Conservation (phyloP, 176 grass and related monocot genomes). For the Aegilops umbellulata region DNA sequence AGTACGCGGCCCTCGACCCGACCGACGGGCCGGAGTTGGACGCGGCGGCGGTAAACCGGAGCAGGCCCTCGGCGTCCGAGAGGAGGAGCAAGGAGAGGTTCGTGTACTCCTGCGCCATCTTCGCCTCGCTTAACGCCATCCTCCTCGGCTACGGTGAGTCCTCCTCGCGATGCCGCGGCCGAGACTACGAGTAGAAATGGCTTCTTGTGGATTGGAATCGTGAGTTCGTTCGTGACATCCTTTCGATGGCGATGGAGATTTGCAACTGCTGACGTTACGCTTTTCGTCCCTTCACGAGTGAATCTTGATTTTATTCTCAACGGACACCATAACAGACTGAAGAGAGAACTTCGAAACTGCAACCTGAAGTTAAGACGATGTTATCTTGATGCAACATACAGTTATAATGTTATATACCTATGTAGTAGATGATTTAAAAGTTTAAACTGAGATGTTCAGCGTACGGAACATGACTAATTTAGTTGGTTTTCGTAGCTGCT, state of each 20-base stretch:
- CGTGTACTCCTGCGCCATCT: constrained; percentile 48
- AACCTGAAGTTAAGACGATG: background rate
- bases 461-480: background rate
- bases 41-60: background rate
- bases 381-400: background rate
- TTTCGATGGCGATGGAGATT: constrained; percentile 12
- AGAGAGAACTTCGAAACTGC: background rate
- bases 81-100: constrained; percentile 38
- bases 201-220: background rate
- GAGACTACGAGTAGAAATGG: background rate
- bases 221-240: background rate
- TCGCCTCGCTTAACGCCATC: constrained; percentile 57
- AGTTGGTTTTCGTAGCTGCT: background rate
- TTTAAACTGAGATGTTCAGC: background rate
- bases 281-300: constrained; percentile 14
- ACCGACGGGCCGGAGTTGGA: constrained; percentile 31
- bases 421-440: background rate
- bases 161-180: background rate
- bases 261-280: background rate
- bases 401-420: background rate
- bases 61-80: constrained; percentile 10
- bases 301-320: background rate
- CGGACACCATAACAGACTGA: background rate
- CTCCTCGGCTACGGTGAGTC: constrained; percentile 64
- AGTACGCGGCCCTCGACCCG: constrained; percentile 34